These are phyloP conservation scores for Eutrema yunnanense DNA, from an alignment of 345 rosid species.

Conservation along the genomic window DNA sequence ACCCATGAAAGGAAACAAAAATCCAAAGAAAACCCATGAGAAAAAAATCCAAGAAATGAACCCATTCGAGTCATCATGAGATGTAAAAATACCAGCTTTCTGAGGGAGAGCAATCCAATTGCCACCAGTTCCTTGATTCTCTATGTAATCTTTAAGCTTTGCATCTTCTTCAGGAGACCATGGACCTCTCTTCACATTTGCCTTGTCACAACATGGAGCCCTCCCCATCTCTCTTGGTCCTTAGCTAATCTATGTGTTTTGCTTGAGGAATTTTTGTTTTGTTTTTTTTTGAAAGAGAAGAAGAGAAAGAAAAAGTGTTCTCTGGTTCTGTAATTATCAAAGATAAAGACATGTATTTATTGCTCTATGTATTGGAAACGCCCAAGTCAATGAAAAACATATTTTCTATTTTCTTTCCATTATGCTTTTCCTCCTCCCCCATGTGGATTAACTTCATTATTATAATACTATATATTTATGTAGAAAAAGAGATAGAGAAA, in stretches of 20 bases:
- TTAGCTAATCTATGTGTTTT: not conserved
- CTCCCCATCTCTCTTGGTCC: slow-evolving; percentile 57
- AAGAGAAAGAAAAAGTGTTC: slow-evolving; percentile 7
- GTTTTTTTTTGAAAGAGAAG: slow-evolving; percentile 6
- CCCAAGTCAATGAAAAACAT: slow-evolving; percentile 31
- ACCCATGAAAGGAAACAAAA: not conserved
- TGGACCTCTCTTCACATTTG: slow-evolving; percentile 85
- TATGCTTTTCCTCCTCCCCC: slow-evolving; percentile 23
- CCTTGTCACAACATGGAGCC: slow-evolving; percentile 93
- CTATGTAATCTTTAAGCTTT: slow-evolving; percentile 62
- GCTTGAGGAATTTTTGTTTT: slow-evolving; percentile 7
- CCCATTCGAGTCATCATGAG: not conserved
- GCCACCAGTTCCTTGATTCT: slow-evolving; percentile 61
- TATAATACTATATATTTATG: not conserved
- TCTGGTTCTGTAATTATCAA: slow-evolving; percentile 17
- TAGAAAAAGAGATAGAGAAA: not conserved
- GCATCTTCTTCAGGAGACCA: slow-evolving; percentile 99
- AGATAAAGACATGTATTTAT: slow-evolving; percentile 26
- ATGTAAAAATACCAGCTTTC: slow-evolving; percentile 52
- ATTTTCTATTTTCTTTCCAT: slow-evolving; percentile 23
- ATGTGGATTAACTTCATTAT: slow-evolving; percentile 24
- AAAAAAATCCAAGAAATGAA: not conserved
- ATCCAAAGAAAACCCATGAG: not conserved
- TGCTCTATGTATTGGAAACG: slow-evolving; percentile 27
- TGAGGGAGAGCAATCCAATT: slow-evolving; percentile 86